Evolutionary conservation across 2,329 filamentous ascomycete genomes (phyloP), one percentile per base, ranked within the genome.

Genomic region (Fusarium coicis): DNA sequence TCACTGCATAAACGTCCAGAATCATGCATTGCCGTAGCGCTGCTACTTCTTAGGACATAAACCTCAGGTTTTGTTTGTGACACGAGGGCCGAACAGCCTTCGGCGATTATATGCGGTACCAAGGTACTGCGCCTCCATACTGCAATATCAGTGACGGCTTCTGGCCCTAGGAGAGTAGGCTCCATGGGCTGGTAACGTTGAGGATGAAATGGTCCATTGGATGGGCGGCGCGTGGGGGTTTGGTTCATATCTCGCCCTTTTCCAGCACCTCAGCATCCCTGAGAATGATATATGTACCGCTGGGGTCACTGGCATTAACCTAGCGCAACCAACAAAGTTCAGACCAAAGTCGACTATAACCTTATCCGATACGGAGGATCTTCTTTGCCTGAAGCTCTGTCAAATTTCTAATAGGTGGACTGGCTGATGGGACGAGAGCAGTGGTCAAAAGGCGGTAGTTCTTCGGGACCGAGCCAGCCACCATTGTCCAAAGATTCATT

Each of bases 301-400:
- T 44, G 23, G 23, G 23, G 10, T 23, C 23, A 26, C 42, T 6
- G 10, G 18, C 16, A 44, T 18, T 44, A 19, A 12, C 10, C 4
- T 19, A 26, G 36, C 42, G 23, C 42, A 44, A 14, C 43, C 23
- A 46, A 12, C 23, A 46, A 28, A 14, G 43, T 14, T 19, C 16
- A 19, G 42, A 19, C 8, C 43, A 46, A 46, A 46, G 8, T 14
- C 18, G 2, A 26, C 43, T 46, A 44, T 10, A 19, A 14, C 18
- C 4, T 26, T 14, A 18, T 18, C 23, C 11, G 0, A 46, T 19
- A 7, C 1, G 5, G 18, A 14, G 5, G 23, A 10, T 1, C 11
- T 46, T 8, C 23, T 44, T 26, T 12, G 4, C 0, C 19, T 44
- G 11, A 26, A 44, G 23, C 11, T 26, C 43, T 26, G 0, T 19